Evolutionary conservation across 345 rosid genomes (phyloP).

Genomic region (Linum usitatissimum): DNA sequence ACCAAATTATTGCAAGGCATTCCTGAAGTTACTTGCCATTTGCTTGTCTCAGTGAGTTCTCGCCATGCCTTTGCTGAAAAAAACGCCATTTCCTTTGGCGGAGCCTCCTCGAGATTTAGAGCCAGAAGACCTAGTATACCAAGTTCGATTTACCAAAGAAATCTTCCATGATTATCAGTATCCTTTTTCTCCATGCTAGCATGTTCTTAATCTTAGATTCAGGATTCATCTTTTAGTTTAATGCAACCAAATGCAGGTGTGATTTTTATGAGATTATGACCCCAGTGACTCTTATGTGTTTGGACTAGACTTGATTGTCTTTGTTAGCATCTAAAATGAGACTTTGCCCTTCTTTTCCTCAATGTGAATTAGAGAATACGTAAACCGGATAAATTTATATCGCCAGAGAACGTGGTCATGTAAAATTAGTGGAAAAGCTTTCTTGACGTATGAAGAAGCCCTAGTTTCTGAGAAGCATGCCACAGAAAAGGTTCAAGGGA

Average conservation of each 20-base stretch:
- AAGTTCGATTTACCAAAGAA: constrained; percentile 91
- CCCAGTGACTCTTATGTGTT: not conserved
- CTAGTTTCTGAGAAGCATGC: constrained; percentile 77
- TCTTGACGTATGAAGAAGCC: constrained; percentile 93
- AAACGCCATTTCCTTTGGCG: constrained; percentile 46
- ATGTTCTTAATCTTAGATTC: not conserved
- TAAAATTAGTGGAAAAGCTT: constrained; percentile 65
- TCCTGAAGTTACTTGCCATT: not conserved
- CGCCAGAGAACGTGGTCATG: constrained; percentile 79
- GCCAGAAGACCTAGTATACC: constrained; percentile 63
- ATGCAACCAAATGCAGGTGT: not conserved
- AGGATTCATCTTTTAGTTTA: not conserved
- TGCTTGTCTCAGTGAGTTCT: constrained; percentile 2
- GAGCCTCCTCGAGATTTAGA: constrained; percentile 66
- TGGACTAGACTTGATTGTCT: not conserved
- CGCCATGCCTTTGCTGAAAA: constrained; percentile 74
- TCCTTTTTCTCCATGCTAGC: constrained; percentile 31
- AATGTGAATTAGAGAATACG: constrained; percentile 43
- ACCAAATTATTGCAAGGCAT: not conserved
- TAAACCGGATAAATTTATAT: constrained; percentile 70
- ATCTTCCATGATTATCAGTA: constrained; percentile 73
- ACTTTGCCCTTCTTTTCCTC: constrained; percentile 28
- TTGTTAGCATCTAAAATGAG: not conserved
- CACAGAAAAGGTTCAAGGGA: constrained; percentile 57
- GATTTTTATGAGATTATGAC: not conserved